These are phyloP conservation scores for Nicotiana tomentosiformis DNA, from an alignment of 257 asterid genomes.

Conservation along the genomic window DNA sequence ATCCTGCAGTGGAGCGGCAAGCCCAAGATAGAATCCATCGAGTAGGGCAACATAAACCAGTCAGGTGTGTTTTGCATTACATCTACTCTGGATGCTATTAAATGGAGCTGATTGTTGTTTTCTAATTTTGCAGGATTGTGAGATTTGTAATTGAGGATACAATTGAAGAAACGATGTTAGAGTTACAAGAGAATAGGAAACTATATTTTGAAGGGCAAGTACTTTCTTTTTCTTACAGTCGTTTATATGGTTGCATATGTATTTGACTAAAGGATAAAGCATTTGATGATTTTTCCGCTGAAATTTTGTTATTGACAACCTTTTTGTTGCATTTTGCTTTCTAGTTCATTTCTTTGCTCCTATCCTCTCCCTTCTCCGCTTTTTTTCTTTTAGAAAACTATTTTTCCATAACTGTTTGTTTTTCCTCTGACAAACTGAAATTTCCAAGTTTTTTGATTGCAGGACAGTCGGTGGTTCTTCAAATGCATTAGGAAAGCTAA, in stretches of 20 bases:
- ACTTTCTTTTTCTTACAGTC: neutral
- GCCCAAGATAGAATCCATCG: conserved; percentile 92
- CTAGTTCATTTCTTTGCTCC: neutral
- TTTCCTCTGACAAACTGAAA: neutral
- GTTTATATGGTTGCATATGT: neutral
- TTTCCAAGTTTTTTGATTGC: conserved; percentile 1
- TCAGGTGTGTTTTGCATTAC: conserved; percentile 29
- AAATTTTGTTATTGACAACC: neutral
- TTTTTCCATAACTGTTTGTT: neutral
- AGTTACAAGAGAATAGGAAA: conserved; percentile 89
- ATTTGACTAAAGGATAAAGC: too few relatives aligned
- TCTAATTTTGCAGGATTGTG: conserved; percentile 46
- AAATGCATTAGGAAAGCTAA: conserved; percentile 62
- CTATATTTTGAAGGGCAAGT: conserved; percentile 80
- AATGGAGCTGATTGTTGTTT: neutral
- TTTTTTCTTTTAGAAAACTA: neutral
- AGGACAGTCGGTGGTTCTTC: conserved; percentile 87
- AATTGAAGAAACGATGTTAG: conserved; percentile 72
- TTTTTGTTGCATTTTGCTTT: neutral
- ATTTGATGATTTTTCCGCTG: too few relatives aligned
- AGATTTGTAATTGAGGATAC: conserved; percentile 77
- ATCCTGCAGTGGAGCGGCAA: conserved; percentile 90
- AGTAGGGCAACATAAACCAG: conserved; percentile 86
- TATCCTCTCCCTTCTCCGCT: neutral
- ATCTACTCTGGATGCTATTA: neutral